Evolutionary conservation across 176 grass and related monocot species (phyloP).

Genomic region (Pontederia crassipes): DNA sequence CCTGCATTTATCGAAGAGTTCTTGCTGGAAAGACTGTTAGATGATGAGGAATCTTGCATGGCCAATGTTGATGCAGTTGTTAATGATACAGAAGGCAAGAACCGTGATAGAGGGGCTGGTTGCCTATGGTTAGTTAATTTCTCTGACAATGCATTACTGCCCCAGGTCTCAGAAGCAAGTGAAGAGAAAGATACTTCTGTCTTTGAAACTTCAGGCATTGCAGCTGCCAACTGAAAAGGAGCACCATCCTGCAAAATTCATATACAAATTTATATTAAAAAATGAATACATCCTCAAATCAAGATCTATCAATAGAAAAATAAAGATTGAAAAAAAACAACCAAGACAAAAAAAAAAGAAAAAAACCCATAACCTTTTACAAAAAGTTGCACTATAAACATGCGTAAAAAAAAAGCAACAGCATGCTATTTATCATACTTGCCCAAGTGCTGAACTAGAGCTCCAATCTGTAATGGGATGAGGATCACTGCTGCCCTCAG

Average conservation of each 20-base stretch:
- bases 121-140: conserved; percentile 38
- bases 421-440: conserved; percentile 35
- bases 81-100: conserved; percentile 46
- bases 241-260: conserved; percentile 46
- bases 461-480: conserved; percentile 70
- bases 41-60: conserved; percentile 47
- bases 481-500: conserved; percentile 44
- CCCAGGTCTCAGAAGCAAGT: conserved; percentile 25
- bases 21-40: conserved; percentile 31
- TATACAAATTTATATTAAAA: conserved; percentile 2
- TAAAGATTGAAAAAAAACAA: neutral
- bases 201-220: conserved; percentile 41
- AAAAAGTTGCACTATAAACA: neutral
- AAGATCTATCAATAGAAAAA: neutral
- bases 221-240: conserved; percentile 18
- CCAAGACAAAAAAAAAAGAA: neutral
- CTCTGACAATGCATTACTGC: conserved; percentile 42
- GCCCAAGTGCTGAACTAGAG: conserved; percentile 51
- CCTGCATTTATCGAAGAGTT: conserved; percentile 39
- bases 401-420: neutral
- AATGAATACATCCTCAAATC: neutral
- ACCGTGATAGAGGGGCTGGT: conserved; percentile 37
- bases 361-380: neutral
- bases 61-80: conserved; percentile 37
- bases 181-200: conserved; percentile 43